A percentile compares a stretch with the other conserved stretches of the same genome.
Evolutionary conservation across 2,329 filamentous ascomycete genomes (phyloP).

Genomic region (Arthrobotrys conoides): DNA sequence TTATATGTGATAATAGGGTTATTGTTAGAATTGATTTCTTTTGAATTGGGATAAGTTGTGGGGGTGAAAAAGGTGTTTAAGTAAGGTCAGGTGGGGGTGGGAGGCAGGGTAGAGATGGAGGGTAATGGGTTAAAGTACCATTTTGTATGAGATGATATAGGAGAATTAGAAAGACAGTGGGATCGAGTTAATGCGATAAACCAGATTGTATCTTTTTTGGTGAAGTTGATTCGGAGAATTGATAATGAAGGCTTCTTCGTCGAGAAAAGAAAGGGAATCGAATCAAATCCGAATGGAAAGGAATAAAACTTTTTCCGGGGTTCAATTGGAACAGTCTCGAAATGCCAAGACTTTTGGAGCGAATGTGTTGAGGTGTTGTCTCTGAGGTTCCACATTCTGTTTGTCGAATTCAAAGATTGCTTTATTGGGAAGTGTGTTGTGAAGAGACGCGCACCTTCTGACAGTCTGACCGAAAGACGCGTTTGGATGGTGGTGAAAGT

Average conservation of each 20-base stretch:
- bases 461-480: constrained; percentile 4
- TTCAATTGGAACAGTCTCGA: constrained; percentile 48
- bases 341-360: constrained; percentile 22
- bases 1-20: neutral
- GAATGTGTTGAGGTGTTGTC: constrained; percentile 39
- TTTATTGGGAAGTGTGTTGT: constrained; percentile 34
- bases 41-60: constrained; percentile 38
- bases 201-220: neutral
- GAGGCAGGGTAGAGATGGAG: neutral
- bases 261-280: neutral
- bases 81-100: neutral
- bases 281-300: constrained; percentile 3
- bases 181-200: neutral
- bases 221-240: neutral
- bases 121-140: neutral
- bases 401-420: constrained; percentile 7
- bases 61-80: neutral
- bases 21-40: neutral
- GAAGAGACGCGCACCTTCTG: constrained; percentile 28
- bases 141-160: neutral
- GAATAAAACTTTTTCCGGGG: constrained; percentile 48
- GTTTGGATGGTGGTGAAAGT: constrained; percentile 5
- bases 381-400: neutral
- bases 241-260: neutral
- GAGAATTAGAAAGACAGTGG: neutral